phyloP scores from a whole-genome alignment of 768 basidiomycete species.

The Phlegmacium glaucopus region DNA sequence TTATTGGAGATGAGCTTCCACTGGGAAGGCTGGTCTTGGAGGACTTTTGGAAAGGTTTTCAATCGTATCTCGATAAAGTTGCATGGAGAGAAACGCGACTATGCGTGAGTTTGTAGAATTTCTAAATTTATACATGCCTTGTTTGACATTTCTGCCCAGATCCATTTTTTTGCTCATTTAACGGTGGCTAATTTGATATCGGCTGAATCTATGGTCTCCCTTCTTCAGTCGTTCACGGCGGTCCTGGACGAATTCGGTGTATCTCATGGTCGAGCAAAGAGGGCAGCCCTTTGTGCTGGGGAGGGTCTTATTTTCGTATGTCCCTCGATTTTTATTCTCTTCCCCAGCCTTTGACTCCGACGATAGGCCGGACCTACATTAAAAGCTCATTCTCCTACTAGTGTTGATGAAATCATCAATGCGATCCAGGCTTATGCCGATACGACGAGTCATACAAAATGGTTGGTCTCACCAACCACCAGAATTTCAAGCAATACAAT shows the following conservation, averaged over 20 bases:
- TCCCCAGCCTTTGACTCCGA: constrained; percentile 1
- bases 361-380: constrained; percentile 65
- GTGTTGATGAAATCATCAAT: constrained; percentile 63
- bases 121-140: neutral
- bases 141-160: constrained; percentile 40
- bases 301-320: constrained; percentile 77
- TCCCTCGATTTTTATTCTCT: neutral
- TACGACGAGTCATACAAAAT: constrained; percentile 51
- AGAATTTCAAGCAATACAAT: constrained; percentile 44
- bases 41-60: constrained; percentile 91
- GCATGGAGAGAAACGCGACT: constrained; percentile 90
- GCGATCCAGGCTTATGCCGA: constrained; percentile 73
- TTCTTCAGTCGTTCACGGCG: constrained; percentile 79
- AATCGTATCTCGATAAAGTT: constrained; percentile 81
- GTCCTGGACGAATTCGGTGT: constrained; percentile 91
- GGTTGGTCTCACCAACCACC: constrained; percentile 61
- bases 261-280: constrained; percentile 79
- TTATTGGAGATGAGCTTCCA: constrained; percentile 38
- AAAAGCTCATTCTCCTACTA: constrained; percentile 55
- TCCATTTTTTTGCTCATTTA: constrained; percentile 91
- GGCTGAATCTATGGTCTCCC: constrained; percentile 70
- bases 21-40: constrained; percentile 74
- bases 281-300: constrained; percentile 75
- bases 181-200: constrained; percentile 75
- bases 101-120: constrained; percentile 53